These are phyloP conservation scores for Aspergillus funiculosus DNA, from an alignment of 495 filamentous ascomycete genomes.

Conservation along the genomic window DNA sequence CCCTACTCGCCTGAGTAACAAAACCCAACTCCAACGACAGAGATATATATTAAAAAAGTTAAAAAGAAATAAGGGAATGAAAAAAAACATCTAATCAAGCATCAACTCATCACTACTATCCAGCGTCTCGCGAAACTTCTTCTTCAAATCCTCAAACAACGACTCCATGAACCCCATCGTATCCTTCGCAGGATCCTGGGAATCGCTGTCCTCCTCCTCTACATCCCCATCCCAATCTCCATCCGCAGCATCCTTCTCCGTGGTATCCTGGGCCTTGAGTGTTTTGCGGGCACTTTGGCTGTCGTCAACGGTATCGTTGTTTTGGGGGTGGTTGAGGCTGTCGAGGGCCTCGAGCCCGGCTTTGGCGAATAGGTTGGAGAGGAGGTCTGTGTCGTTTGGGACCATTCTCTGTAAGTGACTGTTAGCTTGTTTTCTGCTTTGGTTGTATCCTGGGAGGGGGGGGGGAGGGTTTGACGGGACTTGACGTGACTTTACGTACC, in stretches of 20 bases:
- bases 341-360: slow-evolving; percentile 20
- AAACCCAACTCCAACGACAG: no score
- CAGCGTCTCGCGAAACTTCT: slow-evolving; percentile 21
- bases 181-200: slow-evolving; percentile 19
- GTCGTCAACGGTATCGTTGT: slow-evolving; percentile 11
- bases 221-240: not conserved
- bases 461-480: not conserved
- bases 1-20: no score
- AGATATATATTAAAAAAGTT: no score
- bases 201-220: slow-evolving; percentile 10
- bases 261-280: not conserved
- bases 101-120: slow-evolving; percentile 34
- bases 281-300: slow-evolving; percentile 1
- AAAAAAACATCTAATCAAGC: slow-evolving; percentile 9
- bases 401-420: slow-evolving; percentile 27
- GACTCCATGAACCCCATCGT: slow-evolving; percentile 20
- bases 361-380: slow-evolving; percentile 19
- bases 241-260: not conserved
- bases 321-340: slow-evolving; percentile 12
- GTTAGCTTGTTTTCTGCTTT: not conserved
- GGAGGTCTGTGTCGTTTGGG: slow-evolving; percentile 21
- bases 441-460: not conserved
- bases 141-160: slow-evolving; percentile 18
- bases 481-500: slow-evolving; percentile 3
- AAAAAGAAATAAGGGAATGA: not conserved